Base-by-base conservation (phyloP, 164 flowering plant species). In the Magnolia officinalis region DNA sequence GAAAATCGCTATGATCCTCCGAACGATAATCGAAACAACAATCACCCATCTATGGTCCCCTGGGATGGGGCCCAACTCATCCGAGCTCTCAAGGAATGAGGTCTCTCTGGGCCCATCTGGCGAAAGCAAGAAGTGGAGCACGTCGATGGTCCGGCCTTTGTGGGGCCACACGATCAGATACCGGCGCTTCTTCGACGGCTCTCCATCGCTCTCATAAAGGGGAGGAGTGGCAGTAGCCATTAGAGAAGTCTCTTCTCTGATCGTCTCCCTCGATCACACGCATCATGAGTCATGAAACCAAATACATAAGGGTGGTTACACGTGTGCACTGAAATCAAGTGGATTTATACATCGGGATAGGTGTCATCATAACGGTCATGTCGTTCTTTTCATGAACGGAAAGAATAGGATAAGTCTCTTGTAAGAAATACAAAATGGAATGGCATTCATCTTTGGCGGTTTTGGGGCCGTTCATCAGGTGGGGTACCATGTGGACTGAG, bases 1-100 rank as follows among this genome's bases (percentile, higher is more conserved):
- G 1, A 88, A 50, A 23, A 89, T 21, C 1, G 74, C 79, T 2
- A 93, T 77, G 63, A 93, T 72, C 80, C 88, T 88, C 58, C 89
- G 76, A 2, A 78, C 81, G 0, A 93, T 52, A 7, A 93, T 80
- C 9, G 98, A 91, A 1, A 90, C 88, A 1, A 88, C 50, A 1
- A 93, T 88, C 2, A 91, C 85, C 93, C 92, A 88, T 66, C 91
- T 78, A 24, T 86, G 85, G 37, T 88, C 91, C 4, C 52, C 80
- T 51, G 50, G 3, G 21, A 67, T 63, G 0, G 65, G 67, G 2
- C 24, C 76, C 21, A 18, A 75, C 1, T 75, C 70, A 18, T 81
- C 80, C 0, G 85, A 80, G 52, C 77, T 67, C 72, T 88, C 87
- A 4, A 89, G 63, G 75, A 92, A 90, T 73, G 77, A 81, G 10